phyloP scores from a whole-genome alignment of 805 yeast genomes.

The Hanseniaspora hatyaiensis region DNA sequence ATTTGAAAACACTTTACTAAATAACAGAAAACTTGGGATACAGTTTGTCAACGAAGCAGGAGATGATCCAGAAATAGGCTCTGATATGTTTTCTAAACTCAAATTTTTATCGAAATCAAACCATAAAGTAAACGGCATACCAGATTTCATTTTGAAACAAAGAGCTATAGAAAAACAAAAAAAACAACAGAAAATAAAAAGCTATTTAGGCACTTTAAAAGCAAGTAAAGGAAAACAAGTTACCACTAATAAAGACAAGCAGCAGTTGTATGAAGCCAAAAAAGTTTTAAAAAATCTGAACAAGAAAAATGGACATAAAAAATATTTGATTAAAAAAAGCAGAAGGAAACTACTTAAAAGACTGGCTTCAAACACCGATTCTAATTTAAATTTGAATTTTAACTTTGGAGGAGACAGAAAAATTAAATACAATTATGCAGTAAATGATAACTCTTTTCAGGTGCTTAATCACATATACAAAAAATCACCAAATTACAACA shows the following conservation, averaged over 20 bases:
- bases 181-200: not conserved
- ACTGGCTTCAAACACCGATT: not conserved
- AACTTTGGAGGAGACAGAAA: slow-evolving; percentile 11
- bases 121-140: not conserved
- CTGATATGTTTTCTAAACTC: slow-evolving; percentile 2
- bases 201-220: no score
- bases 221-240: no score
- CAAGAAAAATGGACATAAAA: slow-evolving; percentile 4
- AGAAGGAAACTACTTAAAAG: slow-evolving; percentile 8
- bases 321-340: not conserved
- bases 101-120: not conserved
- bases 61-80: slow-evolving; percentile 6
- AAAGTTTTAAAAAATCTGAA: slow-evolving; percentile 4
- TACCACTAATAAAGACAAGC: slow-evolving; percentile 10
- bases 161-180: not conserved
- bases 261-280: slow-evolving; percentile 11
- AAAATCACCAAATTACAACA: slow-evolving; percentile 28
- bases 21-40: slow-evolving; percentile 3
- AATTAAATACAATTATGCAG: not conserved
- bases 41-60: slow-evolving; percentile 3
- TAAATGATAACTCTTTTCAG: slow-evolving; percentile 3
- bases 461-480: slow-evolving; percentile 20
- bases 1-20: slow-evolving; percentile 11
- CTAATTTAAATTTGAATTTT: slow-evolving; percentile 13
- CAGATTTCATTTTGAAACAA: slow-evolving; percentile 1